phyloP scores from a whole-genome alignment of 805 yeast genomes.

The Wickerhamomyces queroliae region DNA sequence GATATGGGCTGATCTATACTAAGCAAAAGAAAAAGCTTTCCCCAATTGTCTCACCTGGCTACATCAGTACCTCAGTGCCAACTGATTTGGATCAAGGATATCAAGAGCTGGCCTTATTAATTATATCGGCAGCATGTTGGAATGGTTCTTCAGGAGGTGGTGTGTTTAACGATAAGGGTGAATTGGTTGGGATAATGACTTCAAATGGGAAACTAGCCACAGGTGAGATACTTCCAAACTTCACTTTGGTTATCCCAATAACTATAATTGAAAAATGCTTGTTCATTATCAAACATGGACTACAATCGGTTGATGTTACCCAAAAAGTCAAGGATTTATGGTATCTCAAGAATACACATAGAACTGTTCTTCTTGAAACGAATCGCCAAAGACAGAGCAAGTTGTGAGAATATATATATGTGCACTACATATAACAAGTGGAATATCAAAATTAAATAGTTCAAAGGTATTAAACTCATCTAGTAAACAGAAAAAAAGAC shows the following conservation, averaged over 20 bases:
- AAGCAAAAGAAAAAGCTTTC: constrained; percentile 3
- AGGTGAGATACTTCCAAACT: constrained; percentile 23
- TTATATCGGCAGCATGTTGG: constrained; percentile 24
- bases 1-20: constrained; percentile 20
- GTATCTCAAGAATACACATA: constrained; percentile 18
- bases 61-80: constrained; percentile 12
- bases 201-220: constrained; percentile 22
- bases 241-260: constrained; percentile 22
- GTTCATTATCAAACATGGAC: constrained; percentile 10
- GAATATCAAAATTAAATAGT: background rate
- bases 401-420: background rate
- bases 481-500: background rate
- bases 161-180: constrained; percentile 16
- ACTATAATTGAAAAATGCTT: constrained; percentile 17
- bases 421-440: background rate
- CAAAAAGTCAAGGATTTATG: constrained; percentile 14
- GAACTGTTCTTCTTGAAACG: constrained; percentile 3
- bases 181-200: constrained; percentile 23
- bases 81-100: constrained; percentile 8
- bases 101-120: constrained; percentile 11
- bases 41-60: constrained; percentile 19
- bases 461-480: background rate
- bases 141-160: constrained; percentile 27
- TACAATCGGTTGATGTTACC: constrained; percentile 8
- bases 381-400: background rate